Percentiles rank a stretch among this genome's conserved stretches.
phyloP scores from a whole-genome alignment of 768 basidiomycete genomes.

The Strobilomyces dryophilus region DNA sequence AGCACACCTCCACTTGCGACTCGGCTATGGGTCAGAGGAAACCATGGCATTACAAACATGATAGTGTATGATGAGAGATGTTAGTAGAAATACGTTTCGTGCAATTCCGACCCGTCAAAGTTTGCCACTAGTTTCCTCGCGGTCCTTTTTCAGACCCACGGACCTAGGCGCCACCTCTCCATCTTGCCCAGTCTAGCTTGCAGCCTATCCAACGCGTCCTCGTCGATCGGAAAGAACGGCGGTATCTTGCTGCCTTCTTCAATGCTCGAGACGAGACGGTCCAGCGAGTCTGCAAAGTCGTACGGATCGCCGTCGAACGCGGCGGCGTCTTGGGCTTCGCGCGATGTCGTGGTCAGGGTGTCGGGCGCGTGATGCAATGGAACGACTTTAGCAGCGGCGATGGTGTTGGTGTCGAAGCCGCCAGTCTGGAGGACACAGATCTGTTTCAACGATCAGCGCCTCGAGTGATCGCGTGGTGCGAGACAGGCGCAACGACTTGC shows the following conservation, averaged over 20 bases:
- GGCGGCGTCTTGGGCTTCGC: neutral
- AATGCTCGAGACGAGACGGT: neutral
- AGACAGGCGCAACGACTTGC: too few species aligned
- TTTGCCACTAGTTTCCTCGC: neutral
- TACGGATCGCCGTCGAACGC: conserved; percentile 7
- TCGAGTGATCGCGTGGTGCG: too few species aligned
- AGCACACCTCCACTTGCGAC: too few species aligned
- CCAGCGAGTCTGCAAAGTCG: conserved; percentile 9
- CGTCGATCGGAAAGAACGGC: conserved; percentile 5
- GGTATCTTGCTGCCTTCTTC: conserved; percentile 1
- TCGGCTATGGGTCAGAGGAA: too few species aligned
- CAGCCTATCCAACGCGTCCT: conserved; percentile 7
- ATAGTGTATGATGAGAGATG: too few species aligned
- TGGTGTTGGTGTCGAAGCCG: conserved; percentile 12
- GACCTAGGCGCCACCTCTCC: conserved; percentile 6
- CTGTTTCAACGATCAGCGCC: neutral
- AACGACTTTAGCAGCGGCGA: neutral
- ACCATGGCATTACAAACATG: too few species aligned
- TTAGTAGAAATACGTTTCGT: too few species aligned
- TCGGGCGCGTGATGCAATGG: conserved; percentile 7
- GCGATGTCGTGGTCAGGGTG: neutral
- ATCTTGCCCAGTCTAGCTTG: neutral
- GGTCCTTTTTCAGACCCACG: conserved; percentile 2
- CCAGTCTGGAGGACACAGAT: conserved; percentile 17
- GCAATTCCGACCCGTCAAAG: neutral